Base-by-base conservation (phyloP, 352 stramenopile genomes). In the Globisporangium paddicum region DNA sequence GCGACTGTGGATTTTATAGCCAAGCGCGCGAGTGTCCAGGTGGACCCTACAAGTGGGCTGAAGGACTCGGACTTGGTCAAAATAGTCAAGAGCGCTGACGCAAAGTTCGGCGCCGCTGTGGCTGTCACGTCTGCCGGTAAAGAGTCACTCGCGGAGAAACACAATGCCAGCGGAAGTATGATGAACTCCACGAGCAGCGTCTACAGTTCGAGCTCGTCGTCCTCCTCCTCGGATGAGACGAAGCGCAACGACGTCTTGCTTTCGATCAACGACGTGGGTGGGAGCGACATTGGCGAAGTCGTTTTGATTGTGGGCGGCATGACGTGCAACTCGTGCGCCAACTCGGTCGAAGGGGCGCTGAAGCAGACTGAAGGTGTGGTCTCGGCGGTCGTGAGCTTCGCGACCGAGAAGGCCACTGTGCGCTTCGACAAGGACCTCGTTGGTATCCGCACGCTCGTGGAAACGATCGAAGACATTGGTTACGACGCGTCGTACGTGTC, bases 251-350 rank as follows among this genome's bases (percentile, higher is more conserved):
- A 83, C 18, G 47, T 87, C 32, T 56, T 60, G 3, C 59, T 86
- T 46, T 68, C 62, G 8, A 76, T 86, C 55, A 55, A 47, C 21
- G 55, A 53, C 14, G 60, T 62, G 2, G 37, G 60, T 11, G 64
- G 65, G 2, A 73, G 62, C 50, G 74, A 93, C 35, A 69, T 90
- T 57, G 75, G 69, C 11, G 71, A 93, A 30, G 82, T 71, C 1
- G 79, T 81, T 30, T 60, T 96, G 46, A 50, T 93, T 26, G 65
- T 96, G 18, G 84, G 74, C 16, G 92, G 92, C 1, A 98, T 98
- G 91, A 97, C 91, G 16, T 98, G 91, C 66, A 96, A 86, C 34
- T 96, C 90, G 28, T 98, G 91, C 60, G 86, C 89, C 1, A 92
- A 87, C 66, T 96, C 90, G n/a, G 83, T 98, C 45, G 86, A 96